Percentiles rank a stretch among this genome's conserved stretches.
phyloP scores from a whole-genome alignment of 768 basidiomycete species.

The Serpula lacrymans region DNA sequence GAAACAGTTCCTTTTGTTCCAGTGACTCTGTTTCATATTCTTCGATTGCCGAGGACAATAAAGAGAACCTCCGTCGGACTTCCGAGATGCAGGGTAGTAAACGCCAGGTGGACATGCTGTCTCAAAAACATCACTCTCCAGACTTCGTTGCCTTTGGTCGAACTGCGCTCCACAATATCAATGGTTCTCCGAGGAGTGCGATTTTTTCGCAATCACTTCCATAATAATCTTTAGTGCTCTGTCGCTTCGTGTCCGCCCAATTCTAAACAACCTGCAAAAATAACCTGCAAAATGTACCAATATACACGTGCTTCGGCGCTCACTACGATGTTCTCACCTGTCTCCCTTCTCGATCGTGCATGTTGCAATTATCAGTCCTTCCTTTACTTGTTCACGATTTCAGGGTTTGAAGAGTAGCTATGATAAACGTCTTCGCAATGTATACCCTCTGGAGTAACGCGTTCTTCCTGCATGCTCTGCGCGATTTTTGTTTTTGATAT shows the following conservation, averaged over 20 bases:
- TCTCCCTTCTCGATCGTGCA: conserved; percentile 56
- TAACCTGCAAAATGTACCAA: conserved; percentile 77
- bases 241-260: conserved; percentile 35
- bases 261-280: too few species aligned
- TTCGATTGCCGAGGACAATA: conserved; percentile 65
- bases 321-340: conserved; percentile 56
- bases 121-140: conserved; percentile 77
- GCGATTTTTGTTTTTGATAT: too few species aligned
- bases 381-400: too few species aligned
- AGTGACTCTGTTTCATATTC: conserved; percentile 51
- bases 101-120: conserved; percentile 59
- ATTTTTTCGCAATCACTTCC: conserved; percentile 54
- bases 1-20: conserved; percentile 54
- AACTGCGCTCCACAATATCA: conserved; percentile 74
- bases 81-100: conserved; percentile 77
- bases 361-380: conserved; percentile 58
- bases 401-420: too few species aligned
- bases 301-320: conserved; percentile 57
- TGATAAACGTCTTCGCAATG: too few species aligned
- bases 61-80: conserved; percentile 72
- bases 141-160: conserved; percentile 80
- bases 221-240: conserved; percentile 28
- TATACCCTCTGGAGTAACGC: too few species aligned
- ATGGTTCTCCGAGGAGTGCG: conserved; percentile 61
- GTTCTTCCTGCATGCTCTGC: too few species aligned